Evolutionary conservation across 208 protist genomes (phyloP).

Genomic region (Spongospora subterranea): DNA sequence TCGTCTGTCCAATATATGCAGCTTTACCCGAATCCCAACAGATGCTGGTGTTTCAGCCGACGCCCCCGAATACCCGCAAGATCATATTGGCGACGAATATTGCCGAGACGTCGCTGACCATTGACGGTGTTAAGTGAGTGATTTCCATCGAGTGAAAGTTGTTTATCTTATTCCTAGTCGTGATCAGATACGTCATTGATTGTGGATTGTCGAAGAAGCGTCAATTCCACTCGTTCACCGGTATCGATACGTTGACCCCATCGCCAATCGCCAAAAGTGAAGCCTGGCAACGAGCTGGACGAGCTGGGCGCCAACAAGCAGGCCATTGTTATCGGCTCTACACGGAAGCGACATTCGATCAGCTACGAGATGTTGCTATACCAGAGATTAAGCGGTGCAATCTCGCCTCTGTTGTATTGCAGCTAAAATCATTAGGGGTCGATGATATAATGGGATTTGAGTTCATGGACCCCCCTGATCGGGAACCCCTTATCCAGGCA

Average conservation of each 20-base stretch:
- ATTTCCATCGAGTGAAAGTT: neutral
- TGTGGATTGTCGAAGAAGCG: constrained; percentile 70
- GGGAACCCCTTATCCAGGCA: constrained; percentile 71
- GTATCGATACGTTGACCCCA: constrained; percentile 64
- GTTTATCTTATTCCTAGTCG: neutral
- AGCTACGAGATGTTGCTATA: constrained; percentile 59
- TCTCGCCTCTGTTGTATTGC: constrained; percentile 76
- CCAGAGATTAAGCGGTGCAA: constrained; percentile 83
- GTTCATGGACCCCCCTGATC: constrained; percentile 79
- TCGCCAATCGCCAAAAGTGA: constrained; percentile 63
- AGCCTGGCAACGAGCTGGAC: constrained; percentile 69
- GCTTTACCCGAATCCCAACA: constrained; percentile 62
- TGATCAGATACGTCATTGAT: constrained; percentile 70
- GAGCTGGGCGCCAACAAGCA: constrained; percentile 65
- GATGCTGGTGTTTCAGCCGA: constrained; percentile 61
- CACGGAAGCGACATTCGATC: constrained; percentile 74
- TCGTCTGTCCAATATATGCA: constrained; percentile 65
- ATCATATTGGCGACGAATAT: constrained; percentile 82
- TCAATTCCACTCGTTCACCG: constrained; percentile 66
- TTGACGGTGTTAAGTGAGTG: constrained; percentile 71
- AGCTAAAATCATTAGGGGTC: constrained; percentile 82
- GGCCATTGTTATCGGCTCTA: constrained; percentile 78
- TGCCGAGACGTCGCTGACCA: constrained; percentile 80
- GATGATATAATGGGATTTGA: constrained; percentile 82
- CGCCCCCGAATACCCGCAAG: constrained; percentile 63